Conservation (phyloP, 1,284 basidiomycete genomes). For the Laetiporus sulphureus region DNA sequence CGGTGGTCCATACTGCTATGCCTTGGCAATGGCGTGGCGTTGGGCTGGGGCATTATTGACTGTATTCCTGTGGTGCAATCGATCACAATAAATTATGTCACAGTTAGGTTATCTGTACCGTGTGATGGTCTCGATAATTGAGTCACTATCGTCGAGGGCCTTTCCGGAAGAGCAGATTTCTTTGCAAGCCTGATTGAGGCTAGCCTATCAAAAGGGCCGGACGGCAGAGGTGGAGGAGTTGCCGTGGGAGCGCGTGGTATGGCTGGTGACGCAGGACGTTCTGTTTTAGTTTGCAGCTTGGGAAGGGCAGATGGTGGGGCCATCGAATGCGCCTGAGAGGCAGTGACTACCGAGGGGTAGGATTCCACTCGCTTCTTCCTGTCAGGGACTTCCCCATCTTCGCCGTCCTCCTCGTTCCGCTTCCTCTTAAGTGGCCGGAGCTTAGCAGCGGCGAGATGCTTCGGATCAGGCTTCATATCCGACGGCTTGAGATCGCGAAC, state of each 20-base stretch:
- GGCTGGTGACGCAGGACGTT: background rate
- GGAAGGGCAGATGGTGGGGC: background rate
- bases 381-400: constrained; percentile 2
- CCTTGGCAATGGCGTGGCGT: background rate
- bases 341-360: background rate
- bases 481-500: constrained; percentile 16
- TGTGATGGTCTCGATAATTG: too few species aligned
- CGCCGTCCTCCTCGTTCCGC: constrained; percentile 1
- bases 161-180: background rate
- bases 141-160: too few species aligned
- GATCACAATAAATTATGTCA: too few species aligned
- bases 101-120: too few species aligned
- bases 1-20: too few species aligned
- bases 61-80: too few species aligned
- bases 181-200: background rate
- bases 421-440: constrained; percentile 13
- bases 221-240: background rate
- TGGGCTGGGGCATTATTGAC: too few species aligned
- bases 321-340: background rate
- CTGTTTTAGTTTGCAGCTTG: background rate
- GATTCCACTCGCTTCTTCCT: background rate
- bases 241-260: background rate
- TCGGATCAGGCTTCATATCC: constrained; percentile 10
- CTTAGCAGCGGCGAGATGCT: constrained; percentile 8
- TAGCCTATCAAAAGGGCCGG: background rate